A percentile compares a stretch with the other conserved stretches of the same genome.
These are phyloP conservation scores for Mitragyna speciosa DNA, from an alignment of 257 asterid species.

Conservation along the genomic window DNA sequence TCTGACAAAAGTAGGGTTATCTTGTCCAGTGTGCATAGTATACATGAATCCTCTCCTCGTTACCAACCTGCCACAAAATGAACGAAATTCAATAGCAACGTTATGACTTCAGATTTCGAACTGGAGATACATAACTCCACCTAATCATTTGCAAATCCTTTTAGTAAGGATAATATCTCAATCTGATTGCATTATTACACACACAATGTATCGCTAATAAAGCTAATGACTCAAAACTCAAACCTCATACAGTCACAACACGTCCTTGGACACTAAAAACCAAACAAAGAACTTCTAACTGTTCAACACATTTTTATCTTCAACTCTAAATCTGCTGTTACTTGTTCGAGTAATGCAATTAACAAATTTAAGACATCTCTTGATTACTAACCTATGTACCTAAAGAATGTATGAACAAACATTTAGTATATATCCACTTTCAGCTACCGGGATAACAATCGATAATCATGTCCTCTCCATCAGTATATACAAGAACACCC, in stretches of 20 bases:
- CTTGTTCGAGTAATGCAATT: neutral
- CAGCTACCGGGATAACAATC: neutral
- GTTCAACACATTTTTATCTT: neutral
- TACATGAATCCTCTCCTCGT: conserved; percentile 94
- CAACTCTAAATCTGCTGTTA: neutral
- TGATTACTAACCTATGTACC: neutral
- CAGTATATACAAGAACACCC: conserved; percentile 1
- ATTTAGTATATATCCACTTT: too few species aligned
- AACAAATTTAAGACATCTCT: neutral
- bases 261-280: neutral
- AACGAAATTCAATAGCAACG: conserved; percentile 12
- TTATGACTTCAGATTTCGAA: neutral
- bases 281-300: neutral
- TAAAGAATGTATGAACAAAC: neutral
- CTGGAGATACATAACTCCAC: neutral
- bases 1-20: conserved; percentile 85
- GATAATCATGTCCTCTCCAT: neutral
- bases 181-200: neutral
- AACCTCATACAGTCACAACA: neutral
- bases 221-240: neutral
- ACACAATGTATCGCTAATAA: neutral
- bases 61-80: conserved; percentile 66
- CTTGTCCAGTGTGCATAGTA: conserved; percentile 99
- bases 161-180: neutral
- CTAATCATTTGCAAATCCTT: neutral